Evolutionary conservation across 345 rosid genomes (phyloP).

Genomic region (Eucalyptus erythrocorys): DNA sequence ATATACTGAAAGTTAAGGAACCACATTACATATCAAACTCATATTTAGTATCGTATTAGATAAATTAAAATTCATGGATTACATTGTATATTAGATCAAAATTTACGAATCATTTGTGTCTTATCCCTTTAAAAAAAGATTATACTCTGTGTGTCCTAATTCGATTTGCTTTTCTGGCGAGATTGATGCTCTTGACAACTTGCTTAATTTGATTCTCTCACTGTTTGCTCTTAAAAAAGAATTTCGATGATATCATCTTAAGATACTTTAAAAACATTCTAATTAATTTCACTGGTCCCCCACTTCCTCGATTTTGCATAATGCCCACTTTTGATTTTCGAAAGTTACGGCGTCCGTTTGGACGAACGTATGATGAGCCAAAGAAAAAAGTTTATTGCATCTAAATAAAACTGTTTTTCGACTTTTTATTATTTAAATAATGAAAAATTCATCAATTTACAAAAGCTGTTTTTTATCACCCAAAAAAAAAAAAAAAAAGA

Average conservation of each 20-base stretch:
- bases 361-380: background rate
- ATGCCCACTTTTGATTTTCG: background rate
- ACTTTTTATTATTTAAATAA: too few relatives aligned
- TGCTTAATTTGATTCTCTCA: background rate
- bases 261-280: background rate
- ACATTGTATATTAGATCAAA: fast-evolving
- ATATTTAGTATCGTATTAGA: background rate
- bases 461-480: too few relatives aligned
- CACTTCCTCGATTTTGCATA: background rate
- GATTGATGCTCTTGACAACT: background rate
- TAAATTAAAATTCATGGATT: background rate
- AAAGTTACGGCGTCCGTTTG: background rate
- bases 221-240: background rate
- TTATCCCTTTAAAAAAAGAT: background rate
- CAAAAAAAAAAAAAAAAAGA: too few relatives aligned
- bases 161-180: background rate
- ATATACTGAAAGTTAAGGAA: background rate
- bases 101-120: too few relatives aligned
- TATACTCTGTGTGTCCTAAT: background rate
- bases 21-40: too few relatives aligned
- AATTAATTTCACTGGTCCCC: background rate
- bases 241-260: background rate
- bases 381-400: background rate
- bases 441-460: too few relatives aligned
- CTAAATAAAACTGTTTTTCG: background rate